Evolutionary conservation across 352 stramenopile genomes (phyloP).

Genomic region (Saprolegnia parasitica): DNA sequence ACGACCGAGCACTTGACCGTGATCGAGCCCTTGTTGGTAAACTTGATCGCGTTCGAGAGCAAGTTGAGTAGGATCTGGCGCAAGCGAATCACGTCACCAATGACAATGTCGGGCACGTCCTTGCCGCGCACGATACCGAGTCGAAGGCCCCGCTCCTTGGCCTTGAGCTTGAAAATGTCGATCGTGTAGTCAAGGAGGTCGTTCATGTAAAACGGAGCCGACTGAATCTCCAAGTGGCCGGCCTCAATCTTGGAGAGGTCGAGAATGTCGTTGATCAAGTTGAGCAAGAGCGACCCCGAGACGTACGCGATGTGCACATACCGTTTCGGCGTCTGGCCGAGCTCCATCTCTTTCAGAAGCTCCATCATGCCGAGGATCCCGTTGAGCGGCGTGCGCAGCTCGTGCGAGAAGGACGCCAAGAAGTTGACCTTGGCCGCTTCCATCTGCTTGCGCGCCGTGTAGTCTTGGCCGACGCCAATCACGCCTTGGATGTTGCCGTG

Average conservation of each 20-base stretch:
- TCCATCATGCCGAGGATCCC: conserved; percentile 80
- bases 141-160: conserved; percentile 78
- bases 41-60: conserved; percentile 85
- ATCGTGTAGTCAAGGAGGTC: conserved; percentile 82
- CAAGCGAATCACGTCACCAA: conserved; percentile 71
- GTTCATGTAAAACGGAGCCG: conserved; percentile 75
- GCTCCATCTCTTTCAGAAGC: conserved; percentile 67
- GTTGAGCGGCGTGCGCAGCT: conserved; percentile 76
- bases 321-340: conserved; percentile 55
- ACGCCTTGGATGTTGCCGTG: conserved; percentile 90
- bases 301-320: conserved; percentile 86
- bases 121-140: conserved; percentile 68
- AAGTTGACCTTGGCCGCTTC: conserved; percentile 85
- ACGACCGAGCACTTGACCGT: conserved; percentile 70
- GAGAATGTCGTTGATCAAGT: conserved; percentile 90
- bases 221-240: conserved; percentile 85
- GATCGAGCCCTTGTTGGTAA: conserved; percentile 77
- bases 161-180: conserved; percentile 89
- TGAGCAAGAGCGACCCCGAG: conserved; percentile 80
- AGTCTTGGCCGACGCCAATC: conserved; percentile 90
- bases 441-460: conserved; percentile 86
- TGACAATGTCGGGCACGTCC: conserved; percentile 58
- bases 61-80: conserved; percentile 79
- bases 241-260: conserved; percentile 92
- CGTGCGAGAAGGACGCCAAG: conserved; percentile 79